phyloP scores from a whole-genome alignment of 768 basidiomycete genomes.

The Rubroboletus pulcherrimus region DNA sequence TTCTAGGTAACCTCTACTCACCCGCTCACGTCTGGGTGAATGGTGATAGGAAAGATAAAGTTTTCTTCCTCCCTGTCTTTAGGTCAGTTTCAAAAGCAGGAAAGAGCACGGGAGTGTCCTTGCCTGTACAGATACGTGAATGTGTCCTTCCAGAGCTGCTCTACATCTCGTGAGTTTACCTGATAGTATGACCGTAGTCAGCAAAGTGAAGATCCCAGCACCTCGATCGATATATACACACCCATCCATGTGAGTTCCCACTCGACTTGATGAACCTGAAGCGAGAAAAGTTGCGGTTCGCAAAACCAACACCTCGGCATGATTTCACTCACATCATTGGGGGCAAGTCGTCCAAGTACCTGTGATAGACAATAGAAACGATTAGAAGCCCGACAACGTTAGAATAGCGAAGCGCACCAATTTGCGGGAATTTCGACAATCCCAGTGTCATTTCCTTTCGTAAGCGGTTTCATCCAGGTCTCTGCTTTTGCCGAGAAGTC shows the following conservation, averaged over 20 bases:
- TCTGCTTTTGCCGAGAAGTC: constrained; percentile 54
- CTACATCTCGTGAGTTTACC: constrained; percentile 64
- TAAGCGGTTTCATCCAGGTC: constrained; percentile 74
- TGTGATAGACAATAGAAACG: constrained; percentile 10
- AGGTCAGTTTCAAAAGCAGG: background rate
- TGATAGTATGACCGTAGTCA: constrained; percentile 15
- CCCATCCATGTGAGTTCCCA: constrained; percentile 72
- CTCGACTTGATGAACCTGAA: constrained; percentile 65
- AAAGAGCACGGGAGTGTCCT: background rate
- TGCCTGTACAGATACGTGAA: constrained; percentile 67
- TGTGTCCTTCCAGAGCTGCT: constrained; percentile 74
- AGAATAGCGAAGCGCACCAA: constrained; percentile 42
- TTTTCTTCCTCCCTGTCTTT: constrained; percentile 51
- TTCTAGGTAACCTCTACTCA: constrained; percentile 26
- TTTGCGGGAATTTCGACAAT: constrained; percentile 64
- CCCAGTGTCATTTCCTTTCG: constrained; percentile 59
- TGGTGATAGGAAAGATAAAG: constrained; percentile 73
- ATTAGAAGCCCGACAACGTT: background rate
- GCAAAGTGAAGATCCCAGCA: background rate
- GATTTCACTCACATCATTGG: constrained; percentile 56
- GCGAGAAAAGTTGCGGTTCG: background rate
- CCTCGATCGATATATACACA: constrained; percentile 19
- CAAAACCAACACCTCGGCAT: background rate
- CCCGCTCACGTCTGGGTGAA: constrained; percentile 77
- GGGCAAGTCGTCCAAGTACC: constrained; percentile 71